Conservation (phyloP, 176 grass and related monocot species). For the Aegilops umbellulata region DNA sequence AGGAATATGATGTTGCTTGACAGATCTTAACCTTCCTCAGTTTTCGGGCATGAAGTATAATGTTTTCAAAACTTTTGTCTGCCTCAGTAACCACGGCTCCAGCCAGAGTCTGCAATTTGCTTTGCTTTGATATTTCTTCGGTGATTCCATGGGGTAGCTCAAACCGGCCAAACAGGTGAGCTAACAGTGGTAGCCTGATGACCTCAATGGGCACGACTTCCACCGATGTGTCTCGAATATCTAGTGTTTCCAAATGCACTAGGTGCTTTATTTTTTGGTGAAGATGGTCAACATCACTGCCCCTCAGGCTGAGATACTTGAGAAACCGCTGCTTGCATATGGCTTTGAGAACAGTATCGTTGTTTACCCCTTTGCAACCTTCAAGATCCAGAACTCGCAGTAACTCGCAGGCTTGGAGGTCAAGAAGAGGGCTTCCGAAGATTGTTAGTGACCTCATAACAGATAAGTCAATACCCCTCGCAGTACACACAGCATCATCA, state of each 20-base stretch:
- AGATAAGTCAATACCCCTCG: neutral
- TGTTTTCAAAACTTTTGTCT: neutral
- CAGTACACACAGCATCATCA: neutral
- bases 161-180: conserved; percentile 26
- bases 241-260: neutral
- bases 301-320: conserved; percentile 24
- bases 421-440: neutral
- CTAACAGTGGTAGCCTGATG: neutral
- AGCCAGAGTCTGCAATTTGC: conserved; percentile 7
- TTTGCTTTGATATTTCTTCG: neutral
- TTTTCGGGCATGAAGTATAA: conserved; percentile 12
- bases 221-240: neutral
- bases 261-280: neutral
- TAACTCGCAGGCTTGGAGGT: neutral
- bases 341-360: neutral
- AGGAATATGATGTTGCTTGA: conserved; percentile 3
- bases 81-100: neutral
- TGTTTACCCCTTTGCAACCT: neutral
- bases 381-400: conserved; percentile 18
- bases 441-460: conserved; percentile 13
- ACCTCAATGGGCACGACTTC: neutral
- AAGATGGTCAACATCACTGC: neutral
- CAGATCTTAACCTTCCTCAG: conserved; percentile 27
- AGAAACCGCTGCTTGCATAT: neutral
- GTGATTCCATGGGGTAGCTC: neutral